Percentiles rank a stretch among this genome's conserved stretches.
These are phyloP conservation scores for Microsporum ferrugineum DNA, from an alignment of 2,329 filamentous ascomycete species.

Conservation along the genomic window DNA sequence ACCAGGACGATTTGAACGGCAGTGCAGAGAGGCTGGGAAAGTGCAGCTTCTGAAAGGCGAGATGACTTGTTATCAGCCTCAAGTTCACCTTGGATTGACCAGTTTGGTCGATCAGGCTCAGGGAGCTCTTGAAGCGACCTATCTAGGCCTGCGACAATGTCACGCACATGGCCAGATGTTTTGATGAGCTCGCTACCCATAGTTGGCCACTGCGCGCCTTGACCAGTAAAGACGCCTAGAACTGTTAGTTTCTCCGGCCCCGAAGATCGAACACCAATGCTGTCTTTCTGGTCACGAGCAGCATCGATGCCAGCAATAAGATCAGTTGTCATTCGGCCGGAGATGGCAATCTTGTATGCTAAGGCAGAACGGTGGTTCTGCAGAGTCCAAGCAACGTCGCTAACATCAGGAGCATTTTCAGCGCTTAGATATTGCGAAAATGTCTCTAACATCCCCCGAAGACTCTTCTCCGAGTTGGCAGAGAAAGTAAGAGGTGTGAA, in stretches of 20 bases:
- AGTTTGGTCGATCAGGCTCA: conserved; percentile 5
- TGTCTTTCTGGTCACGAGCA: neutral
- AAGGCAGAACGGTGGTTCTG: neutral
- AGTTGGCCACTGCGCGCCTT: conserved; percentile 15
- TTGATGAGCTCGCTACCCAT: conserved; percentile 15
- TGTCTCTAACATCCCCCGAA: neutral
- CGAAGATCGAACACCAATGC: neutral
- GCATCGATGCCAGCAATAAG: neutral
- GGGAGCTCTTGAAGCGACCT: conserved; percentile 8
- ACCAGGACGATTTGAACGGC: conserved; percentile 14
- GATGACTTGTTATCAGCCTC: neutral
- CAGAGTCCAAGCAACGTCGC: conserved; percentile 6
- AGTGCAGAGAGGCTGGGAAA: conserved; percentile 16
- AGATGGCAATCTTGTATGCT: neutral
- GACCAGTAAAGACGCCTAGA: conserved; percentile 15
- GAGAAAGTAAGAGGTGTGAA: neutral
- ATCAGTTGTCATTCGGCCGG: neutral
- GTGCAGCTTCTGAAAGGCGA: neutral
- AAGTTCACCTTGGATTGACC: conserved; percentile 15
- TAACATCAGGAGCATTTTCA: neutral
- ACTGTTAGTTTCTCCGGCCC: neutral
- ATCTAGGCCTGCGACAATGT: conserved; percentile 11
- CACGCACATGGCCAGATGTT: neutral
- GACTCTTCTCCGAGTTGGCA: neutral
- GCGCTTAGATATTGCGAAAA: neutral